Conservation (phyloP, 2,329 filamentous ascomycete species). For the Sporothrix pallida region DNA sequence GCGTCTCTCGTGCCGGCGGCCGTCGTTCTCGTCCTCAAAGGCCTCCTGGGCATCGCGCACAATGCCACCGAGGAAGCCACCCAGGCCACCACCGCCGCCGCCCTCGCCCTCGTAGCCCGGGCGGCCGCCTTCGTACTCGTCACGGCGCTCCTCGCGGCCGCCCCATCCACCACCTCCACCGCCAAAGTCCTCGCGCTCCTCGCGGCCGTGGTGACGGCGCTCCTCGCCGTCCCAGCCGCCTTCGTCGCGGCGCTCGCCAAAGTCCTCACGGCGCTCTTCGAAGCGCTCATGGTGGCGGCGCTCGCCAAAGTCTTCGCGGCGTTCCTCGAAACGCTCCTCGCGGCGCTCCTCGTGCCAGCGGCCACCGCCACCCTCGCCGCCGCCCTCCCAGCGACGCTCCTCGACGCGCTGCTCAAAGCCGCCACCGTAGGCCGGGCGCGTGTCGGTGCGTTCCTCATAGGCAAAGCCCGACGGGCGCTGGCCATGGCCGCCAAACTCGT, state of each 20-base stretch:
- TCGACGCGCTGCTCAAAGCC: constrained; percentile 61
- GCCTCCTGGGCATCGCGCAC: constrained; percentile 38
- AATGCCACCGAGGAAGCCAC: constrained; percentile 38
- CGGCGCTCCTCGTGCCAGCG: constrained; percentile 38
- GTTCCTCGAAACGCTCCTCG: constrained; percentile 35
- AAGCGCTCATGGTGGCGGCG: constrained; percentile 30
- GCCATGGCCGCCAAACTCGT: constrained; percentile 46
- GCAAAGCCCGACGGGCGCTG: constrained; percentile 54
- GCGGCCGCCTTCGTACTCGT: constrained; percentile 23
- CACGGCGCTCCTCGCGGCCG: constrained; percentile 34
- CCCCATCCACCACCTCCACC: constrained; percentile 14
- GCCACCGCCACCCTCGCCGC: constrained; percentile 38
- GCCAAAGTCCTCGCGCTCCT: constrained; percentile 42
- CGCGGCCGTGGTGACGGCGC: constrained; percentile 33
- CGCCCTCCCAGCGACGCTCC: constrained; percentile 55
- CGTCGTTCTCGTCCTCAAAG: constrained; percentile 38
- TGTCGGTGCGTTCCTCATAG: constrained; percentile 65
- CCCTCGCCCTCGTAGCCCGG: background rate
- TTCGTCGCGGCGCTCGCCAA: constrained; percentile 36
- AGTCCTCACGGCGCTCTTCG: constrained; percentile 39
- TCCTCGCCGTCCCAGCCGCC: constrained; percentile 36
- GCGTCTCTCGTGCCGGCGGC: constrained; percentile 39
- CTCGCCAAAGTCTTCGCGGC: constrained; percentile 28
- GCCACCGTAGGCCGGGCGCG: constrained; percentile 56
- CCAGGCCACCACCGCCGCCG: background rate